Evolutionary conservation across 495 filamentous ascomycete genomes (phyloP).

Genomic region (Xylaria telfairii): DNA sequence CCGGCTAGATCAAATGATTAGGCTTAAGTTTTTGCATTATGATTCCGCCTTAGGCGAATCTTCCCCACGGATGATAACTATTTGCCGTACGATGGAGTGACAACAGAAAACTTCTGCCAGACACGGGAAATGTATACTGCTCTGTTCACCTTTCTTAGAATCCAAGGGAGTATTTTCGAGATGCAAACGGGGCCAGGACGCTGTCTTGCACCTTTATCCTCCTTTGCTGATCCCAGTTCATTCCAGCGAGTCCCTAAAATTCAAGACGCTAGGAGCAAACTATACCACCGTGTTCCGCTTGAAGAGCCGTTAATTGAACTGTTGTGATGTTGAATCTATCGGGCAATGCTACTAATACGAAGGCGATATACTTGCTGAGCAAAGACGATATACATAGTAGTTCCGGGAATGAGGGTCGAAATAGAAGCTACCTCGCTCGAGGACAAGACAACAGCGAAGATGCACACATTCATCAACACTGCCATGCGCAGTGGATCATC

Average conservation of each 20-base stretch:
- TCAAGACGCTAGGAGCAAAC: neutral
- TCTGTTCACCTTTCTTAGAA: neutral
- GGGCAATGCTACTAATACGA: neutral
- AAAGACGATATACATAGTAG: neutral
- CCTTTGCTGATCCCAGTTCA: neutral
- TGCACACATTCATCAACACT: neutral
- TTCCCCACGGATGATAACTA: neutral
- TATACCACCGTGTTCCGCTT: neutral
- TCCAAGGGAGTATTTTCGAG: neutral
- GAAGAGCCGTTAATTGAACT: neutral
- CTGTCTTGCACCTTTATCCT: neutral
- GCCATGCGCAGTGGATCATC: neutral
- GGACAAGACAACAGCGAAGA: neutral
- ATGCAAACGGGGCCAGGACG: slow-evolving; percentile 7
- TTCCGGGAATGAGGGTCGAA: neutral
- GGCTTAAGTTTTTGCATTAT: neutral
- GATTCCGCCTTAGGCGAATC: neutral
- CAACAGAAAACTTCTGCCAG: too few species aligned
- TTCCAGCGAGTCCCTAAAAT: neutral
- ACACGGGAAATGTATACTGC: too few species aligned
- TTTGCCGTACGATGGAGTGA: neutral
- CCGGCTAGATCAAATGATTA: slow-evolving; percentile 4
- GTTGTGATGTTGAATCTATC: too few species aligned
- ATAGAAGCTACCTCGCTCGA: neutral
- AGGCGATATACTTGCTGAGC: neutral